phyloP scores from a whole-genome alignment of 129 eudicot species.

The Silybum marianum region DNA sequence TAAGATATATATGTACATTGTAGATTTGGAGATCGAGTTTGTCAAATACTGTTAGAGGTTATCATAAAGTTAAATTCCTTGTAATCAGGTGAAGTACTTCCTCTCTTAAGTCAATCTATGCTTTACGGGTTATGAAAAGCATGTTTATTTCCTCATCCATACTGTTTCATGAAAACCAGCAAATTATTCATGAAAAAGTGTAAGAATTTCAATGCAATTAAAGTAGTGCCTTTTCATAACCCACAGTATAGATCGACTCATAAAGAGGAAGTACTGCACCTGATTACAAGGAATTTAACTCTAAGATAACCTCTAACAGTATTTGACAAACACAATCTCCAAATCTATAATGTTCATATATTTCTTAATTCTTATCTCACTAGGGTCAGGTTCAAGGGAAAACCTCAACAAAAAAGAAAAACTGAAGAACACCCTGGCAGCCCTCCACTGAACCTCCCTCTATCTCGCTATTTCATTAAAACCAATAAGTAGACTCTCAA shows the following conservation, averaged over 20 bases:
- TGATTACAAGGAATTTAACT: not conserved
- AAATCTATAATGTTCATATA: not conserved
- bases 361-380: not conserved
- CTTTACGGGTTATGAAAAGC: not conserved
- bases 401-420: too few species aligned
- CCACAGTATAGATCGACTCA: not conserved
- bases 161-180: not conserved
- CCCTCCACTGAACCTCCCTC: too few species aligned
- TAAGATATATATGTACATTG: not conserved
- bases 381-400: too few species aligned
- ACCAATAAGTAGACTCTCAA: not conserved
- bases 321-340: not conserved
- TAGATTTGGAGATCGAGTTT: not conserved
- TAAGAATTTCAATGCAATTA: too few species aligned
- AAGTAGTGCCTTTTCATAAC: not conserved
- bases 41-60: not conserved
- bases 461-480: not conserved
- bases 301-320: not conserved
- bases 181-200: not conserved
- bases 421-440: too few species aligned
- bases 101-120: not conserved
- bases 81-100: not conserved
- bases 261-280: not conserved
- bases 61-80: not conserved
- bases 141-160: not conserved